These are phyloP conservation scores for Leishmania major DNA, from an alignment of 208 protist genomes.

Conservation along the genomic window DNA sequence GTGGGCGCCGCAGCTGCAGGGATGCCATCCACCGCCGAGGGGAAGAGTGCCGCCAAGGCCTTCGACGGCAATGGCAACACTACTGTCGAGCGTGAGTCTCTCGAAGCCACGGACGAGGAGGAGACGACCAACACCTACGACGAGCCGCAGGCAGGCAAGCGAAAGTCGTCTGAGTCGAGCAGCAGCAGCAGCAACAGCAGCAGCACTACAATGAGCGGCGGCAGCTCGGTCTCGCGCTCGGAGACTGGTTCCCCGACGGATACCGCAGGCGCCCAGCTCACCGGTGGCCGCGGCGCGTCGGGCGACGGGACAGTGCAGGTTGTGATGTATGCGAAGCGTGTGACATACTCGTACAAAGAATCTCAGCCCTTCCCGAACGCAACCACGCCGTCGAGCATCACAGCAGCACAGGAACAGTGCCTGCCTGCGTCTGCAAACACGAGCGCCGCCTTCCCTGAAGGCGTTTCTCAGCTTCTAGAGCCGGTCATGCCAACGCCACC, in stretches of 20 bases:
- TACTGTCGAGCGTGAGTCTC: slow-evolving; percentile 20
- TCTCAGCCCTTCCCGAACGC: background rate
- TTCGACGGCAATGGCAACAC: background rate
- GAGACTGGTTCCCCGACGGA: background rate
- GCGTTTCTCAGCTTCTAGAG: slow-evolving; percentile 18
- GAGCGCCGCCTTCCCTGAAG: slow-evolving; percentile 35
- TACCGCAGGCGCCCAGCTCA: background rate
- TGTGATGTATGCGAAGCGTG: slow-evolving; percentile 1
- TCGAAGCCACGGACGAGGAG: slow-evolving; percentile 44
- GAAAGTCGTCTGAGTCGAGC: background rate
- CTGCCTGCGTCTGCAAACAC: slow-evolving; percentile 18
- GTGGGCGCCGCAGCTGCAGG: background rate
- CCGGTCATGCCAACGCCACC: background rate
- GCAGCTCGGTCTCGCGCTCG: slow-evolving; percentile 4
- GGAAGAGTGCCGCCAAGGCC: background rate
- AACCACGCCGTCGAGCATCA: slow-evolving; percentile 1
- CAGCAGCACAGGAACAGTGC: background rate
- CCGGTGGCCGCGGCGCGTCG: background rate
- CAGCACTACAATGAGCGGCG: slow-evolving; percentile 9
- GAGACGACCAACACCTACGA: slow-evolving; percentile 40
- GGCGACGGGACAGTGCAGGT: background rate
- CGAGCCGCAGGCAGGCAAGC: slow-evolving; percentile 23
- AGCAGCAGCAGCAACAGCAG: background rate
- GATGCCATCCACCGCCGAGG: background rate
- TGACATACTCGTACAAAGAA: slow-evolving; percentile 19